Base-by-base conservation (phyloP, 192 early-diverging fungal species). In the Coemansia sp. region DNA sequence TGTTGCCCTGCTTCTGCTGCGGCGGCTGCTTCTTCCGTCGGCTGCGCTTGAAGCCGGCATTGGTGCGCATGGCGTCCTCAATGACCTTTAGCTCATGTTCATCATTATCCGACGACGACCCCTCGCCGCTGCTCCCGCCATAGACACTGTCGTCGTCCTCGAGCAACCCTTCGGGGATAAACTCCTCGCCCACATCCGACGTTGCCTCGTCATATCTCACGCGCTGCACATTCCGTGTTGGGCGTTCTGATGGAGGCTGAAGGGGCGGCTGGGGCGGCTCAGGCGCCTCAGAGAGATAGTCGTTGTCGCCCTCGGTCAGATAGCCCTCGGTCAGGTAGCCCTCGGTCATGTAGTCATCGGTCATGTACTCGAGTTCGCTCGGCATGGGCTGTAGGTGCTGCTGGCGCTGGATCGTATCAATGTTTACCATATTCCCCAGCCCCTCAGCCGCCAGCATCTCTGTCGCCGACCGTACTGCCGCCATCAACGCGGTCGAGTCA, bases 361-460 rank as follows among this genome's bases (percentile, higher is more conserved):
- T 25, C 16, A 34, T 36, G 7, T 51, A 8, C 4, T 44, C 23
- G 18, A 19, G 21, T 27, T 33, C 30, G 3, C 12, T 50, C 44
- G 39, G 44, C 17, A 32, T 44, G 22, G 14, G 12, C 32, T 26
- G 30, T 23, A 19, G 25, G 9, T n/a, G 25, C 19, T 34, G 47
- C 27, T 52, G 49, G 6, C 32, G 45, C 30, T 65, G 57, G 32
- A 59, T 32, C 14, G 54, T 38, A 18, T 61, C 57, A 17, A 73
- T 61, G 54, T 60, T 35, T 1, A 64, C 46, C 57, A 61, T 65
- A 32, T 47, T 51, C 3, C 54, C 62, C 13, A 65, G 25, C 5
- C 69, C 68, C 32, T 64, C 61, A 18, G 68, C 61, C 12, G 57
- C 61, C 16, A 72, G 46, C 68, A 64, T 73, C 16, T 60, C 57